Evolutionary conservation across 257 asterid genomes (phyloP).

Genomic region (Solanum bukasovii): DNA sequence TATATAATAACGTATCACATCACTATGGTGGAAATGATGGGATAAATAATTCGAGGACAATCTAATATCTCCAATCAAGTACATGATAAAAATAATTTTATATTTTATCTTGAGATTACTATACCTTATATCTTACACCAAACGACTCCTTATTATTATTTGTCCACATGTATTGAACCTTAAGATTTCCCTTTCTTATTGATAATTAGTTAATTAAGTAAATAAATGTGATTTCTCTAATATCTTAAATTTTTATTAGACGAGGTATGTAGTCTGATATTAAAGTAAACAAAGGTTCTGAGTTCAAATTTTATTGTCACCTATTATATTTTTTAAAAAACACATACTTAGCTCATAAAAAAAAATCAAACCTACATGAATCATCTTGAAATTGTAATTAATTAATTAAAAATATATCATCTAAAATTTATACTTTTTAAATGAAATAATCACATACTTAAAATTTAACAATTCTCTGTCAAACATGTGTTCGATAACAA

Average conservation of each 20-base stretch:
- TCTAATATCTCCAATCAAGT: too few relatives aligned
- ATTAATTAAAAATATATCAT: not conserved
- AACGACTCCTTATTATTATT: not conserved
- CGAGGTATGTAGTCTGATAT: not conserved
- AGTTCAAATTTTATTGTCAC: not conserved
- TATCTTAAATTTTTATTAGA: not conserved
- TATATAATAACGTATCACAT: too few relatives aligned
- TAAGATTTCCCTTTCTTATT: not conserved
- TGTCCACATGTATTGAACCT: not conserved
- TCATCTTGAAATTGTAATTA: not conserved
- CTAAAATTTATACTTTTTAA: not conserved
- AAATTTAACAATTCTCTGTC: not conserved
- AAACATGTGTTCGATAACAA: not conserved
- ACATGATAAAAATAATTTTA: too few relatives aligned
- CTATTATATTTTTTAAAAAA: not conserved
- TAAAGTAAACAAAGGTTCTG: not conserved
- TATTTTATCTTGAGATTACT: too few relatives aligned
- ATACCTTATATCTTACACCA: too few relatives aligned
- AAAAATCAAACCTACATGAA: not conserved
- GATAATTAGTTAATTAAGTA: not conserved
- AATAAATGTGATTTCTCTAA: not conserved
- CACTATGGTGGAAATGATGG: fast-evolving
- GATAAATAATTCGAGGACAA: too few relatives aligned
- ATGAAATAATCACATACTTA: not conserved
- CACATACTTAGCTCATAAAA: not conserved